These are phyloP conservation scores for Pholiota conissans DNA, from an alignment of 768 basidiomycete genomes.

Conservation along the genomic window DNA sequence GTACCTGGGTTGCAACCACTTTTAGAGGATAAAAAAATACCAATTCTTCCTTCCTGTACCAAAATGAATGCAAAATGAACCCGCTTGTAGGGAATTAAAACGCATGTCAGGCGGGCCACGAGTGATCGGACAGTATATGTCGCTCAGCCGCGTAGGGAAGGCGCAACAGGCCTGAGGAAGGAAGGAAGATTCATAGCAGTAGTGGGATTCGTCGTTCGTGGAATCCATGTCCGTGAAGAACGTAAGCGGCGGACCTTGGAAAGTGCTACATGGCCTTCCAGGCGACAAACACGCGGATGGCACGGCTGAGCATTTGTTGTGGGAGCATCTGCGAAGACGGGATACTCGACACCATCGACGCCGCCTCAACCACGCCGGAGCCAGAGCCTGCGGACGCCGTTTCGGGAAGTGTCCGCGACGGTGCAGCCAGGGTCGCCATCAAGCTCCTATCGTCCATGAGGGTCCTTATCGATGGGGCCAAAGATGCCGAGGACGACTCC, in stretches of 20 bases:
- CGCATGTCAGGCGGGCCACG: background rate
- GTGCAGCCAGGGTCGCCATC: background rate
- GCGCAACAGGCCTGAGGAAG: background rate
- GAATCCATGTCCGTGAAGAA: background rate
- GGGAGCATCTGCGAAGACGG: slow-evolving; percentile 19
- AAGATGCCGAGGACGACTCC: slow-evolving; percentile 10
- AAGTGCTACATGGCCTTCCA: slow-evolving; percentile 17
- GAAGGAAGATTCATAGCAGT: background rate
- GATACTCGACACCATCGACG: slow-evolving; percentile 4
- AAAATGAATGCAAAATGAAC: background rate
- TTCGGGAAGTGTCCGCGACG: background rate
- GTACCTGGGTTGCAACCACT: background rate
- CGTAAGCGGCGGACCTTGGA: background rate
- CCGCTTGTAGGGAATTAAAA: background rate
- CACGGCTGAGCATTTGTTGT: slow-evolving; percentile 41
- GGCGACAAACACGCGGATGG: slow-evolving; percentile 23
- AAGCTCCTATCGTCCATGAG: background rate
- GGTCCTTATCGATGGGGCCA: background rate
- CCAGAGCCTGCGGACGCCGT: background rate
- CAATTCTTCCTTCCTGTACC: background rate
- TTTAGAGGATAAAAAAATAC: background rate
- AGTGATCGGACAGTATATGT: background rate
- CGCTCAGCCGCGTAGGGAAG: background rate
- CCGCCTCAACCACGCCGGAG: background rate
- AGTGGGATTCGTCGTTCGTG: background rate